These are phyloP conservation scores for Pyricularia sp. DNA, from an alignment of 2,329 filamentous ascomycete species.

Conservation along the genomic window DNA sequence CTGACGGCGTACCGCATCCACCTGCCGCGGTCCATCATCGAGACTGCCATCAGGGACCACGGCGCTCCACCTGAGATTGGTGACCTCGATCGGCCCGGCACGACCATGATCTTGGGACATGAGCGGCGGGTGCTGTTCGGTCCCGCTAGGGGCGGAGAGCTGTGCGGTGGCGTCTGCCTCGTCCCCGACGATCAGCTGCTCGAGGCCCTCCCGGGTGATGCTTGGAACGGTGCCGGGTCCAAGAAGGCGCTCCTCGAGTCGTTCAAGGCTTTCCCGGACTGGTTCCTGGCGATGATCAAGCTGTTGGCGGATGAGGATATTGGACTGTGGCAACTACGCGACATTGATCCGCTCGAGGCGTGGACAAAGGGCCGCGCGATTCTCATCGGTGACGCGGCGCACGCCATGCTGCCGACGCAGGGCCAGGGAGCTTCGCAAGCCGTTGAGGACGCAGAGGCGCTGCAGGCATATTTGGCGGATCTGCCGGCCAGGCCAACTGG, in stretches of 20 bases:
- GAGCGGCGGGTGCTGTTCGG: constrained; percentile 30
- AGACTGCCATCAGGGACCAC: constrained; percentile 4
- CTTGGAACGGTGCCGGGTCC: not conserved
- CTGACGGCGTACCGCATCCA: constrained; percentile 25
- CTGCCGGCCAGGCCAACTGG: not conserved
- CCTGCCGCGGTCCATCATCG: constrained; percentile 5
- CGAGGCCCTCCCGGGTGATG: not conserved
- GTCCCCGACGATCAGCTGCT: not conserved
- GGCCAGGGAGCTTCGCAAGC: constrained; percentile 28
- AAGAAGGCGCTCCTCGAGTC: constrained; percentile 22
- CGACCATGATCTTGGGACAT: constrained; percentile 32
- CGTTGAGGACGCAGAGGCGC: constrained; percentile 27
- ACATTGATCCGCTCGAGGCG: constrained; percentile 24
- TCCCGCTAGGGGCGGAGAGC: constrained; percentile 23
- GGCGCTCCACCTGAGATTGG: not conserved
- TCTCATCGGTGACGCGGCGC: constrained; percentile 12
- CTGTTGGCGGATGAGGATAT: constrained; percentile 16
- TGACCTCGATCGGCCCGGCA: constrained; percentile 16
- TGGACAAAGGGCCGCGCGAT: constrained; percentile 18
- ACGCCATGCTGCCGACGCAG: constrained; percentile 23
- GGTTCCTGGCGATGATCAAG: constrained; percentile 21
- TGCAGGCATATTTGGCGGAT: constrained; percentile 12
- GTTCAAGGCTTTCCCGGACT: constrained; percentile 26
- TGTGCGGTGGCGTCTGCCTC: constrained; percentile 15
- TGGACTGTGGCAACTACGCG: constrained; percentile 30